Evolutionary conservation across 768 basidiomycete genomes (phyloP).

Genomic region (Stropharia rugosoannulata): DNA sequence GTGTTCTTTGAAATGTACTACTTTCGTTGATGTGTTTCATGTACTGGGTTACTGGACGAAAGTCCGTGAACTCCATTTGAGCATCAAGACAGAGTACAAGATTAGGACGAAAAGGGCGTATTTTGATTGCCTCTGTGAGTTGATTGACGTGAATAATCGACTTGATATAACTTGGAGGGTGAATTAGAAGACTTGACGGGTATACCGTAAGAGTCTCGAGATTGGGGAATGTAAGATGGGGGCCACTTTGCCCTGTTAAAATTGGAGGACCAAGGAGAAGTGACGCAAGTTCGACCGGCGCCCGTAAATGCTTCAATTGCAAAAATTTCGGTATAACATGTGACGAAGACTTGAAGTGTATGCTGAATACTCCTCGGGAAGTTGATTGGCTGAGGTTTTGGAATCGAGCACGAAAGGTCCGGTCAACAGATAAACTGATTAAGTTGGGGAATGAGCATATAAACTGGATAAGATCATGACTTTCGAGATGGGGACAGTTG

Average conservation of each 20-base stretch:
- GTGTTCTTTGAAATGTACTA: constrained; percentile 6
- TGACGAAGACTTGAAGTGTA: background rate
- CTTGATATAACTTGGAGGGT: constrained; percentile 16
- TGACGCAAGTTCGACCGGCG: constrained; percentile 15
- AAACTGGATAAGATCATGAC: constrained; percentile 15
- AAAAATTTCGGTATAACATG: constrained; percentile 5
- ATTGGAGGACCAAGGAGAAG: constrained; percentile 9
- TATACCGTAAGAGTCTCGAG: constrained; percentile 15
- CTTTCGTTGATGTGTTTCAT: constrained; percentile 9
- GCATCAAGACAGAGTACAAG: constrained; percentile 13
- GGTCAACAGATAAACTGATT: constrained; percentile 14
- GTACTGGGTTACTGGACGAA: constrained; percentile 11
- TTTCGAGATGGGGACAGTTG: constrained; percentile 16
- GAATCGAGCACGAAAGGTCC: constrained; percentile 15
- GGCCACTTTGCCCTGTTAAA: background rate
- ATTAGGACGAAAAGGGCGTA: background rate
- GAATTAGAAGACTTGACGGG: constrained; percentile 13
- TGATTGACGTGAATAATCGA: constrained; percentile 13
- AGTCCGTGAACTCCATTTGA: constrained; percentile 19
- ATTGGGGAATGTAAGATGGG: constrained; percentile 2
- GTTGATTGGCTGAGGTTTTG: background rate
- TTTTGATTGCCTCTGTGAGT: constrained; percentile 4
- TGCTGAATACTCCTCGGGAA: background rate
- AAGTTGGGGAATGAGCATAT: constrained; percentile 11
- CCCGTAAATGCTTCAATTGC: constrained; percentile 9